Base-by-base conservation (phyloP, 176 grass and related monocot species). In the Oryza punctata region DNA sequence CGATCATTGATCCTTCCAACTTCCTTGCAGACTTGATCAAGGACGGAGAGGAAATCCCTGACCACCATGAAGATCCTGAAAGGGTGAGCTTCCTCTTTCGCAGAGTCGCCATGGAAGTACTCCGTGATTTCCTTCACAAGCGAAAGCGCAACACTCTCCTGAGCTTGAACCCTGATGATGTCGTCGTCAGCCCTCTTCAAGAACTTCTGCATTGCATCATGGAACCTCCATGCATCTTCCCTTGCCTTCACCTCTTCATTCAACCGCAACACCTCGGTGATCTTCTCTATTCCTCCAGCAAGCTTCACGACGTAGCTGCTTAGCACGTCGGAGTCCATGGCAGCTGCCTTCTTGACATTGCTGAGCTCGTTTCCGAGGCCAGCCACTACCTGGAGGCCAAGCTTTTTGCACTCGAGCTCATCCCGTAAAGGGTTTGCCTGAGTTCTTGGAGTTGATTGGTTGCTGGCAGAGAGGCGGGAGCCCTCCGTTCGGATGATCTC, bases 41-140 rank as follows among this genome's bases (percentile, higher is more conserved):
- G 93, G 50, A 94, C 77, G 0, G 89, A 63, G 8, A 99, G 85
- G 72, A 99, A 96, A 69, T 99, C 97, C 75, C 97, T 92, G 30
- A 99, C 93, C 2, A 99, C 97, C 89, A 92, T 88, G 93, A 99
- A 99, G 72, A 99, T 96, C 49, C 97, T 96, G 77, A 99, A 99
- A 33, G 97, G 97, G 21, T 99, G 97, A 4, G 91, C 93, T 85
- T 99, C 97, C 75, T 99, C 97, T 32, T 85, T 96, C 2, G 91
- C 89, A 0, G 93, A 99, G 77, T 99, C 79, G 0, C 97, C 97
- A 27, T 99, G 97, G 67, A 99, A 99, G 70, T 99, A 99, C 86
- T 99, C 97, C 0, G 97, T 99, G 78, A 96, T 96, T 14, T 99
- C 97, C 88, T 96, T 99, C 16, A 99, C 97, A 4, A 94, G 88